Percentiles rank a stretch among this genome's conserved stretches.
phyloP scores from a whole-genome alignment of 164 flowering plant species.

The Macadamia integrifolia region DNA sequence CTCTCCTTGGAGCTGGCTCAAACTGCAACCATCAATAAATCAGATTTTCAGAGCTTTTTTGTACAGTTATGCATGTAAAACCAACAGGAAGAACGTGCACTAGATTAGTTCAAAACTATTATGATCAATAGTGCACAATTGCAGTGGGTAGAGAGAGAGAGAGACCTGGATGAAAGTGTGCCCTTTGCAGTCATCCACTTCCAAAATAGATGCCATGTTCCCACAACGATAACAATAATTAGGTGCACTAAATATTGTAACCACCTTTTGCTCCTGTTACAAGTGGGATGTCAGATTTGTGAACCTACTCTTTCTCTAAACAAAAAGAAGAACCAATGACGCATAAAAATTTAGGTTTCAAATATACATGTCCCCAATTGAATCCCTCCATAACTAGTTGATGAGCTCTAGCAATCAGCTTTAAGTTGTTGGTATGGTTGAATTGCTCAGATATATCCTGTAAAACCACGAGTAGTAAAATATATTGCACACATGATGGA shows the following conservation, averaged over 20 bases:
- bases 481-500: not conserved
- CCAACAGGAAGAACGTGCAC: not conserved
- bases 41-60: not conserved
- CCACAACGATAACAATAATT: slow-evolving; percentile 98
- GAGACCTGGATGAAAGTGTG: slow-evolving; percentile 94
- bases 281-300: slow-evolving; percentile 1
- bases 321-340: not conserved
- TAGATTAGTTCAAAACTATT: not conserved
- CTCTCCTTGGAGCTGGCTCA: slow-evolving; percentile 98
- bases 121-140: not conserved
- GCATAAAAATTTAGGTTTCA: not conserved
- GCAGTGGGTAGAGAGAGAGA: slow-evolving; percentile 11
- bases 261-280: slow-evolving; percentile 95
- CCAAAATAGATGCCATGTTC: slow-evolving; percentile 95
- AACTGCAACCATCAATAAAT: slow-evolving; percentile 46
- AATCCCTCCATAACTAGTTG: slow-evolving; percentile 98
- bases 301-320: not conserved
- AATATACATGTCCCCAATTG: slow-evolving; percentile 93
- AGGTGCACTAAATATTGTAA: slow-evolving; percentile 96
- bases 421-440: slow-evolving; percentile 82
- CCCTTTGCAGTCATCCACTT: slow-evolving; percentile 93
- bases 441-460: slow-evolving; percentile 99
- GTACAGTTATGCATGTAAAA: no score
- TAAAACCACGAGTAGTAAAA: not conserved
- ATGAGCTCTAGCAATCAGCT: slow-evolving; percentile 96